A percentile compares a stretch with the other conserved stretches of the same genome.
Conservation (phyloP, 2,329 filamentous ascomycete species). For the Keithomyces neogunnii region DNA sequence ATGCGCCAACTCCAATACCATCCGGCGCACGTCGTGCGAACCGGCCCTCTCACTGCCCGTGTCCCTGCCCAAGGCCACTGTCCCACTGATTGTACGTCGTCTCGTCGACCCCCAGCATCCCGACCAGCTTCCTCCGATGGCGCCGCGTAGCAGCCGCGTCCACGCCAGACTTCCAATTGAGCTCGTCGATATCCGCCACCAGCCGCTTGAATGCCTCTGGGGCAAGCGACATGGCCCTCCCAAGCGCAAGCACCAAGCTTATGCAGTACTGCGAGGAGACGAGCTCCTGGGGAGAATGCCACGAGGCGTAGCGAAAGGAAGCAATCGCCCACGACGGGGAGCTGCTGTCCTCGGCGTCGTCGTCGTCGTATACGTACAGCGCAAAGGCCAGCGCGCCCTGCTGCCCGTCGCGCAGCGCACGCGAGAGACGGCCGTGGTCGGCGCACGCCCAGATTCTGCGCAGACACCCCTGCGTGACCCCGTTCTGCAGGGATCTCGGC, state of each 20-base stretch:
- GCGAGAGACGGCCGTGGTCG: not conserved
- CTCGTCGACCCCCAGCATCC: not conserved
- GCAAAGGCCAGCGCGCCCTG: not conserved
- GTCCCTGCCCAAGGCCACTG: not conserved
- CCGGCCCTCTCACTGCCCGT: too few species aligned
- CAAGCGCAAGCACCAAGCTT: not conserved
- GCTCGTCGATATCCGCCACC: not conserved
- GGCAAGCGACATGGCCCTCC: not conserved
- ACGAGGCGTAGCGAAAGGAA: not conserved
- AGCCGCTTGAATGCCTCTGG: not conserved
- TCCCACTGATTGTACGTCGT: not conserved
- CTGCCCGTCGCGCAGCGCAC: not conserved
- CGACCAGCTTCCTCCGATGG: not conserved
- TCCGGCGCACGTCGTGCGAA: too few species aligned
- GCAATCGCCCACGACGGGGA: not conserved
- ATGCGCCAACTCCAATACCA: too few species aligned
- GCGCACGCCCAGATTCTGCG: not conserved
- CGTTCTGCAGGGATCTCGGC: not conserved
- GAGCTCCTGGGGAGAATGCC: not conserved
- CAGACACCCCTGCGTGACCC: not conserved
- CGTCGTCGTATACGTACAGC: slow-evolving; percentile 3
- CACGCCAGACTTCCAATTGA: not conserved
- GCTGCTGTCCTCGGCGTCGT: slow-evolving; percentile 1
- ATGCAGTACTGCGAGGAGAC: not conserved
- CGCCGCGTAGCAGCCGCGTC: not conserved